Evolutionary conservation across 73 alveolate species (phyloP), one percentile per base, ranked within the genome.

Genomic region (Tetrahymena elliotti): DNA sequence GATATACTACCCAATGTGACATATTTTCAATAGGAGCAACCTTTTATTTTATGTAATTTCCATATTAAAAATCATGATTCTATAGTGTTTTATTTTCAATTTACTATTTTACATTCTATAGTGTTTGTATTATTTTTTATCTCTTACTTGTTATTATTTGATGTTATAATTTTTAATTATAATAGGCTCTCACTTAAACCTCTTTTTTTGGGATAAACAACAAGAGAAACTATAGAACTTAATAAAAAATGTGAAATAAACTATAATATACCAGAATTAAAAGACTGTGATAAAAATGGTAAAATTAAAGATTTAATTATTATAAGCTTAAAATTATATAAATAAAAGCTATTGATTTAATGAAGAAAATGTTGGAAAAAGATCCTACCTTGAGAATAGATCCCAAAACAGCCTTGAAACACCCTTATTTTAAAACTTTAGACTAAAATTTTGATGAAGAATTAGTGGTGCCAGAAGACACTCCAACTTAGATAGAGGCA

Each of bases 341-440:
- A 15, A 16, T 39, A 7, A 38, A 22, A 93, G 95, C 95, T 33
- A 52, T 94, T 92, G 94, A 94, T 88, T 52, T 94, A 10, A 39
- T 94, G 93, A 94, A 92, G 35, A 94, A 94, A 94, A 94, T 94
- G 96, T 33, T 94, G 41, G 96, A 94, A 35, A 52, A 52, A 9
- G 96, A 94, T 40, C 96, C 96, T 18, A 94, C 39, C 7, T 27
- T 34, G 68, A 84, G 96, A 52, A 94, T 94, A 2, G 83, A 88
- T 34, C 95, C 96, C 16, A 82, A 94, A 35, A 38, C 47, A 6
- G 96, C 96, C 11, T 88, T 94, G 68, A 34, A 92, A 33, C 96
- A 94, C 52, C 41, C 38, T 47, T 94, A 88, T 41, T 94, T 94
- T 68, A 68, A 68, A 68, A 68, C 12, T 10, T 31, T 68, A 16